Base-by-base conservation (phyloP, 257 asterid genomes). In the Henckelia pumila region DNA sequence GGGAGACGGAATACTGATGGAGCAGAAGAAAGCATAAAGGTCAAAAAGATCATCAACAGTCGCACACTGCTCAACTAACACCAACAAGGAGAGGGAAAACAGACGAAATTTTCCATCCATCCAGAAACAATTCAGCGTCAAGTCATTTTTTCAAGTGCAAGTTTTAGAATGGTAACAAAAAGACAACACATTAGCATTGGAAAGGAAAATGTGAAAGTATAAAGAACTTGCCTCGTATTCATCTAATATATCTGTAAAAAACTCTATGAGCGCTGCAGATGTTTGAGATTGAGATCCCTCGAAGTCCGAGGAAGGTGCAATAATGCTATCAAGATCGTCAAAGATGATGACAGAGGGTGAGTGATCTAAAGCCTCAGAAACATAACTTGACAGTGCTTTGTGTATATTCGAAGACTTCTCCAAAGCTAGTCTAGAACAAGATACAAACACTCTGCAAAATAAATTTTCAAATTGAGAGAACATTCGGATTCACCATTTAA, bases 301-400 rank as follows among this genome's bases (percentile, higher is more conserved):
- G 65, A 82, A 60, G 50, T 91, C 96, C 8, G 91, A 79, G 79
- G 95, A 78, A 68, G 95, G 79, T 32, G 89, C 74, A 69, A 94
- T 71, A 21, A 94, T 92, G 85, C 89, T 80, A 70, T 94, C 99
- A 77, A 94, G 88, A 88, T 94, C 99, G 81, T 94, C 99, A 78
- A 94, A 86, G 71, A 94, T 71, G 58, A 94, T 70, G 73, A 88
- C 83, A 63, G 99, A 90, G 71, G 99, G 99, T 29, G 96, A 87
- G 80, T 80, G 88, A 79, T 90, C 96, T 66, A 90, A 71, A 33
- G 95, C 99, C 77, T 90, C 95, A 47, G 96, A 74, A 60, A 88
- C 80, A 80, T 80, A 80, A 67, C 84, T 77, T 26, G 89, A 80
- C 74, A 94, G 80, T 59, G 79, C 80, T 78, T 84, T 92, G 65